phyloP scores from a whole-genome alignment of 2,329 filamentous ascomycete species.

The Fusarium camptoceras region DNA sequence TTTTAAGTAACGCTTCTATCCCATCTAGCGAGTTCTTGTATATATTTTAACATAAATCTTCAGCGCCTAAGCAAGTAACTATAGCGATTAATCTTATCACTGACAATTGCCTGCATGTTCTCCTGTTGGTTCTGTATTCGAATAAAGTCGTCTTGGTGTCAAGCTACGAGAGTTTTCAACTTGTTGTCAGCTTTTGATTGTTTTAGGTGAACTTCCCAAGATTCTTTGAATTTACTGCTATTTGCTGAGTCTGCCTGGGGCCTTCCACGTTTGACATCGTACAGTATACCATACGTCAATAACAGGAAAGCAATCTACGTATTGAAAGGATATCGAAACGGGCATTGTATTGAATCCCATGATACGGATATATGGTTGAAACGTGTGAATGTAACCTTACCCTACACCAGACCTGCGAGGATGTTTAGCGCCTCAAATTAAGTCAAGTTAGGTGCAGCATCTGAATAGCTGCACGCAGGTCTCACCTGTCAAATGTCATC shows the following conservation, averaged over 20 bases:
- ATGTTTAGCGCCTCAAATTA: background rate
- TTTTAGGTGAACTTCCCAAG: no score
- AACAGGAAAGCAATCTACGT: background rate
- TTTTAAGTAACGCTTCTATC: background rate
- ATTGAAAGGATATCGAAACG: no score
- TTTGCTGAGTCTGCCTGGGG: no score
- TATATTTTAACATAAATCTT: background rate
- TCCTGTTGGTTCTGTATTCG: no score
- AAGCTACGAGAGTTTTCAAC: no score
- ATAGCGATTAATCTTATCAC: background rate
- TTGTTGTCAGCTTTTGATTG: no score
- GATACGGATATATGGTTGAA: no score
- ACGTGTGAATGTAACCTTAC: background rate
- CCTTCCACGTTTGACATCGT: background rate
- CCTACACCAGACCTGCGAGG: background rate
- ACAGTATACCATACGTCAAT: background rate
- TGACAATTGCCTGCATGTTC: no score
- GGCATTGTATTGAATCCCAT: no score
- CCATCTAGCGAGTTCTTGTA: background rate
- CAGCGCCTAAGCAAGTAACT: accelerated
- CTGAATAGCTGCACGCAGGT: conserved; percentile 8
- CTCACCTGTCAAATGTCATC: background rate
- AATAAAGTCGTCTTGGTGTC: no score
- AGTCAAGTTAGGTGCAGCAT: background rate
- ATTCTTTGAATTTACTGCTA: no score